These are phyloP conservation scores for Trichopus zeylanicus DNA, from an alignment of 116 monocot genomes.

Conservation along the genomic window DNA sequence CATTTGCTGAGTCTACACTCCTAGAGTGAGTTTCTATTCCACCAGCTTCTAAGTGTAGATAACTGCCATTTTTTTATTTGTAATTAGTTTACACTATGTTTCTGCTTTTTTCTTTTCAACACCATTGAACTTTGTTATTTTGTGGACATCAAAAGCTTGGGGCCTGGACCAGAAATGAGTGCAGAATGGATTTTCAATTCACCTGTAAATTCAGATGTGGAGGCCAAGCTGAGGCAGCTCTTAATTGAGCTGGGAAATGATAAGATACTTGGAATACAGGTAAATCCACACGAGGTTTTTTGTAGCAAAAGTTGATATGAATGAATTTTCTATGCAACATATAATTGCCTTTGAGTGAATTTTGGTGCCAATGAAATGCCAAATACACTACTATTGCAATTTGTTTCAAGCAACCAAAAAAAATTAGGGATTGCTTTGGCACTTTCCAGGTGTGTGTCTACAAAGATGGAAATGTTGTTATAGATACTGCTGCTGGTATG, in stretches of 20 bases:
- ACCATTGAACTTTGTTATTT: conserved; percentile 2
- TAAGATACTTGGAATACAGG: conserved; percentile 90
- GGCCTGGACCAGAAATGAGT: conserved; percentile 14
- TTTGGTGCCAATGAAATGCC: too few relatives aligned
- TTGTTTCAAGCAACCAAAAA: background rate
- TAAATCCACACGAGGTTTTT: too few relatives aligned
- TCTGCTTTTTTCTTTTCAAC: background rate
- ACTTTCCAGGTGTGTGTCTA: conserved; percentile 82
- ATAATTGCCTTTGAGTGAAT: too few relatives aligned
- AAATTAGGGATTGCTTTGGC: background rate
- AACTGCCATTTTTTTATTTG: background rate
- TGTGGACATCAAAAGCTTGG: conserved; percentile 39
- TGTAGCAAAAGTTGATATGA: too few relatives aligned
- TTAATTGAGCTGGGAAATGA: conserved; percentile 68
- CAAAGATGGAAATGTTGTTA: conserved; percentile 90
- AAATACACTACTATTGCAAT: background rate
- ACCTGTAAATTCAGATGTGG: conserved; percentile 76
- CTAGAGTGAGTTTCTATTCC: conserved; percentile 40
- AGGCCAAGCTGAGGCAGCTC: conserved; percentile 62
- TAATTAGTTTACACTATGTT: conserved; percentile 2
- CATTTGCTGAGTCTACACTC: conserved; percentile 89
- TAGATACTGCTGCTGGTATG: conserved; percentile 93
- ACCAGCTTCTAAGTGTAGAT: conserved; percentile 1
- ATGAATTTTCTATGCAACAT: too few relatives aligned
- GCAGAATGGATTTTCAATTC: conserved; percentile 66